phyloP scores from a whole-genome alignment of 2,329 filamentous ascomycete genomes.

The Talaromyces sp. region DNA sequence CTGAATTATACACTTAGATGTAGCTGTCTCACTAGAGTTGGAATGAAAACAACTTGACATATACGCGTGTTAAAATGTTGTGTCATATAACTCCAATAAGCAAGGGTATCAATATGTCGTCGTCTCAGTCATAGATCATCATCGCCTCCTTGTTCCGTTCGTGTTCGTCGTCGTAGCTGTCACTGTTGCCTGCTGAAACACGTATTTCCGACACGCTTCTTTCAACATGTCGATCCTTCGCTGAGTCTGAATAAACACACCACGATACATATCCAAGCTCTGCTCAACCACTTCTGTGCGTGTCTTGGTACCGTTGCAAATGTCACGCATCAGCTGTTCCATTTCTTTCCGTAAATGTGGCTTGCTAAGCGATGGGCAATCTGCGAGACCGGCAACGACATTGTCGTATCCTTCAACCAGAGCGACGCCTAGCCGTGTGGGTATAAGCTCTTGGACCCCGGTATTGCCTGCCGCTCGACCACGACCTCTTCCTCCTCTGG shows the following conservation, averaged over 20 bases:
- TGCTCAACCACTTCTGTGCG: conserved; percentile 74
- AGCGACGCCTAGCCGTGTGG: conserved; percentile 85
- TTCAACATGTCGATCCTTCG: conserved; percentile 68
- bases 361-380: conserved; percentile 73
- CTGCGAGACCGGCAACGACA: conserved; percentile 77
- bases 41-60: not conserved
- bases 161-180: not conserved
- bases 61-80: not conserved
- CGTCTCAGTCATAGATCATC: not conserved
- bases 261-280: conserved; percentile 81
- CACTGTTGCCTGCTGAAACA: conserved; percentile 29
- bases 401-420: conserved; percentile 92
- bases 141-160: conserved; percentile 8
- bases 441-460: conserved; percentile 79
- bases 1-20: not conserved
- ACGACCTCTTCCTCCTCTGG: conserved; percentile 29
- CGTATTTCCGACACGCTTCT: conserved; percentile 58
- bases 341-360: conserved; percentile 97
- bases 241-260: conserved; percentile 79
- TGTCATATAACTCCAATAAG: not conserved
- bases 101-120: not conserved
- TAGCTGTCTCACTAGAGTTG: not conserved
- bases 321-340: conserved; percentile 95
- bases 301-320: conserved; percentile 81
- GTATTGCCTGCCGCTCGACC: conserved; percentile 12